Evolutionary conservation across 768 basidiomycete species (phyloP).

Genomic region (Termitomyces sp.): DNA sequence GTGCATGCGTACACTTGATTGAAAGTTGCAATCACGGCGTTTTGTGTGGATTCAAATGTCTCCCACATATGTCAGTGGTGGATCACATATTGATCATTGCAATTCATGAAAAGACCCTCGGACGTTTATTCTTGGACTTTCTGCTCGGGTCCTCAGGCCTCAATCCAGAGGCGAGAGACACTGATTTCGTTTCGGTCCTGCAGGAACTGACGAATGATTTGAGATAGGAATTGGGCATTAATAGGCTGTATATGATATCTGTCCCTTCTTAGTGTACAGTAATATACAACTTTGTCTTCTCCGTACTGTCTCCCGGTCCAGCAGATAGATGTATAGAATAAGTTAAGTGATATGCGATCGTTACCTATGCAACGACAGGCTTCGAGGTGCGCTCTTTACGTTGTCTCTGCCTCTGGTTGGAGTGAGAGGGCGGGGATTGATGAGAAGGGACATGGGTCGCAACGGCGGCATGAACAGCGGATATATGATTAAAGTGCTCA

Average conservation of each 20-base stretch:
- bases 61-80: neutral
- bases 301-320: neutral
- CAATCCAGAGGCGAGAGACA: no score
- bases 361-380: neutral
- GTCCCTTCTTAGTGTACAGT: constrained; percentile 1
- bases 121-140: neutral
- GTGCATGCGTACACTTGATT: neutral
- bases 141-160: no score
- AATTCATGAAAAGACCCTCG: no score
- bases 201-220: neutral
- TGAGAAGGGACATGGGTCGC: neutral
- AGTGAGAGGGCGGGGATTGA: neutral
- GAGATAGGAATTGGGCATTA: neutral
- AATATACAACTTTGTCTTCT: neutral
- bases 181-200: no score
- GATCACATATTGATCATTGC: neutral
- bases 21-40: neutral
- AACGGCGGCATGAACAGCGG: neutral
- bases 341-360: neutral
- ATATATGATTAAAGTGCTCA: constrained; percentile 17
- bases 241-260: neutral
- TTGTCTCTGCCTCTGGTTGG: neutral
- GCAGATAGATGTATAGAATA: neutral
- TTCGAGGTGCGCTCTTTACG: neutral
- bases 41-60: neutral